A percentile compares a stretch with the other conserved stretches of the same genome.
These are phyloP conservation scores for Cadophora sp. DNA, from an alignment of 2,329 filamentous ascomycete genomes.

Conservation along the genomic window DNA sequence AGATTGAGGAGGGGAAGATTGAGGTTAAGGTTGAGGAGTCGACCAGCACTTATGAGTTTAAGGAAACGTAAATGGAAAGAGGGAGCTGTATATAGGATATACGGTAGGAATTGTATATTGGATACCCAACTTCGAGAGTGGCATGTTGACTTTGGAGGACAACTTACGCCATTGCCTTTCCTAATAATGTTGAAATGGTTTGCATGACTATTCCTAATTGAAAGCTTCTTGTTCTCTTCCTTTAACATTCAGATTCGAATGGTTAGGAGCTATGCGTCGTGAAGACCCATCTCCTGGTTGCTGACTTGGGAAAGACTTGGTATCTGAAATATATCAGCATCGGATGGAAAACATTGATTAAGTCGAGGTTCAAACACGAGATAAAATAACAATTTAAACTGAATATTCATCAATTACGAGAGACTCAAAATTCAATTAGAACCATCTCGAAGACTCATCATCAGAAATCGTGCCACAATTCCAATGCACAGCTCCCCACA, in stretches of 20 bases:
- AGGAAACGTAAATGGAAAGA: constrained; percentile 63
- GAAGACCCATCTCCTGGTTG: no score
- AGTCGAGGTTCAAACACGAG: no score
- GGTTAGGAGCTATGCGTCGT: background rate
- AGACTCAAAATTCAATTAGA: no score
- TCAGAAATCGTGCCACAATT: constrained; percentile 1
- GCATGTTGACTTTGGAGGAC: background rate
- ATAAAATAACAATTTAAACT: no score
- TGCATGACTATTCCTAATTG: background rate
- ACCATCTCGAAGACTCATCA: background rate
- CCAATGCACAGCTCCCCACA: background rate
- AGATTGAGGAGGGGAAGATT: constrained; percentile 83
- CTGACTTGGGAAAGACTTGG: no score
- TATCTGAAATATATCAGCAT: no score
- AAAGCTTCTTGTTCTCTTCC: background rate
- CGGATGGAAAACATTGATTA: no score
- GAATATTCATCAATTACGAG: no score
- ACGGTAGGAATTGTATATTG: constrained; percentile 22
- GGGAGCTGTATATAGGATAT: background rate
- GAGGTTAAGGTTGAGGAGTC: constrained; percentile 85
- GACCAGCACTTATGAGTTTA: constrained; percentile 77
- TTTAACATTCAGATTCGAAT: background rate
- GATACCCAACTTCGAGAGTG: constrained; percentile 19
- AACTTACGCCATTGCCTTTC: background rate
- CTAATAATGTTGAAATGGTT: background rate